These are phyloP conservation scores for Collybia nuda DNA, from an alignment of 768 basidiomycete genomes.

Conservation along the genomic window DNA sequence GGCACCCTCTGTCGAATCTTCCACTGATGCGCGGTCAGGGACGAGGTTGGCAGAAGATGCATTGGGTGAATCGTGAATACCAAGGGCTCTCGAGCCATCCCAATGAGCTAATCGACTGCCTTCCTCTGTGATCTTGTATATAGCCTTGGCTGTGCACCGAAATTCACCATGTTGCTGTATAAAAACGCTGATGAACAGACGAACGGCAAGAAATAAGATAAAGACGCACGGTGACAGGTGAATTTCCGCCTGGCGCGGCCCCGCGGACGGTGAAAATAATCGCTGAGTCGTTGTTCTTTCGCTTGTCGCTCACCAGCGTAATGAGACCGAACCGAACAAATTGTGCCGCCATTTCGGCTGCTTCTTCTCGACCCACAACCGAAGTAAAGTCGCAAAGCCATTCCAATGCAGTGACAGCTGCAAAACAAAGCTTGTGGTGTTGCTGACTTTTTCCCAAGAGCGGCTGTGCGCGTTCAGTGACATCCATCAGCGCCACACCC, in stretches of 20 bases:
- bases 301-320: constrained; percentile 83
- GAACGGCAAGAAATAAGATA: constrained; percentile 4
- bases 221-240: constrained; percentile 66
- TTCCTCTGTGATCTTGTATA: constrained; percentile 93
- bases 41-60: constrained; percentile 64
- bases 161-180: constrained; percentile 90
- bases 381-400: constrained; percentile 99
- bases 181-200: constrained; percentile 12
- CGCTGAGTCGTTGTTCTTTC: constrained; percentile 88
- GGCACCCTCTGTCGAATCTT: constrained; percentile 37
- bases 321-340: constrained; percentile 96
- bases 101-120: constrained; percentile 85
- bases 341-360: constrained; percentile 96
- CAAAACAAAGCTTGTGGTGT: constrained; percentile 73
- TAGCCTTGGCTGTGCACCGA: constrained; percentile 92
- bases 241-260: constrained; percentile 71
- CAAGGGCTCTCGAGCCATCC: constrained; percentile 50
- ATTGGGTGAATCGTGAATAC: constrained; percentile 55
- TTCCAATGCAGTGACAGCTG: constrained; percentile 85
- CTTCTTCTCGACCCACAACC: constrained; percentile 93
- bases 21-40: constrained; percentile 61
- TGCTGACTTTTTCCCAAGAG: constrained; percentile 46
- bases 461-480: constrained; percentile 64
- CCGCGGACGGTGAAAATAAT: constrained; percentile 93
- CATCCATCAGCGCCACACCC: constrained; percentile 69